Base-by-base conservation (phyloP, 1,139 yeast genomes). In the Ashbya aceris region DNA sequence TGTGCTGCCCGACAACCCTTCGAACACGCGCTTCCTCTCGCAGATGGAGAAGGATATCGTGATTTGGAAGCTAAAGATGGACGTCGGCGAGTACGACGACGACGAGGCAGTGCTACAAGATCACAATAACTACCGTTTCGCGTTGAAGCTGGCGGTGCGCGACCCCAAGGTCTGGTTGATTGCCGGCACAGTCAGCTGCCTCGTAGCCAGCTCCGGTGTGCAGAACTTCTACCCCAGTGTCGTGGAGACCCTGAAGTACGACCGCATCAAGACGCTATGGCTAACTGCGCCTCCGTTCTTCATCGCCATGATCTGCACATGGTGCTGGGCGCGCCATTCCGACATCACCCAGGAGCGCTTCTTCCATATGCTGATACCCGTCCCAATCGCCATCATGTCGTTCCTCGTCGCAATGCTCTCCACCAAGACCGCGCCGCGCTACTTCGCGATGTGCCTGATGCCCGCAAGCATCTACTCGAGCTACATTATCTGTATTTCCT, bases 141-240 rank as follows among this genome's bases (percentile, higher is more conserved):
- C 73, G 7, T 60, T 73, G 45, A 43, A 60, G 27, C 58, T 73
- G 42, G 69, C 76, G 3, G 48, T 66, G 37, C 62, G 58, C 44
- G 78, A 74, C 52, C 47, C 61, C 42, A 72, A 73, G 50, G 68
- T 70, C 36, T 71, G 76, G 77, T 52, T 66, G 38, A 56, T 72
- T 31, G 69, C 74, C 23, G 71, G 70, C 38, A 63, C 65, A 43
- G 62, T 71, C 36, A 62, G 75, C 5, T 73, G 73, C 61, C 60
- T 74, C 27, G 78, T 74, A 35, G 79, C 79, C 29, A 77, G 79
- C 37, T 62, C 66, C 51, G 79, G 80, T 55, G 75, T 76, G 39
- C 75, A 79, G 27, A 73, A 76, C 53, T 76, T 75, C 57, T 77
- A 76, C 67, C 83, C 82, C 27, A 68, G 79, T 1, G 76, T 77